Evolutionary conservation across 352 stramenopile species (phyloP).

Genomic region (Pythium guiyangense): DNA sequence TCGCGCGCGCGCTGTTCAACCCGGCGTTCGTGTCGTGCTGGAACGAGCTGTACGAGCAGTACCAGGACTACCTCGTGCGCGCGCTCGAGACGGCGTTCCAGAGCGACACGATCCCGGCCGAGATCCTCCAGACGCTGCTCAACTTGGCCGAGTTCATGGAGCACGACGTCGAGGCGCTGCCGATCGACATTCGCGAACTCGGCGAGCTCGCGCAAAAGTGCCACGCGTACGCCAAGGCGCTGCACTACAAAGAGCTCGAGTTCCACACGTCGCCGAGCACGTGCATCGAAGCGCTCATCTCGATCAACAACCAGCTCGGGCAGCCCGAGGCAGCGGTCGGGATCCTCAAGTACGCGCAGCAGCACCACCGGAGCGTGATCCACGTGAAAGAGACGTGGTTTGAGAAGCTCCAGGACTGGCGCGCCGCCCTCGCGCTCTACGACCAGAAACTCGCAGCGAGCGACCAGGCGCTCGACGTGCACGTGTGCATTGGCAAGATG

Average conservation of each 20-base stretch:
- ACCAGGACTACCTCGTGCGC: conserved; percentile 90
- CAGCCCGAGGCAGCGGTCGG: conserved; percentile 94
- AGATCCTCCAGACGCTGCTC: conserved; percentile 96
- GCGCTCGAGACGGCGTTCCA: conserved; percentile 94
- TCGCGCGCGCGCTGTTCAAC: conserved; percentile 97
- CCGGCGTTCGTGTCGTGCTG: conserved; percentile 99
- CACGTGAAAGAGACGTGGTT: conserved; percentile 95
- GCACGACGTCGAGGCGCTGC: conserved; percentile 94
- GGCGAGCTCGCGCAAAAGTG: conserved; percentile 94
- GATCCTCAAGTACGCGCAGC: conserved; percentile 93
- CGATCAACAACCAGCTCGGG: conserved; percentile 98
- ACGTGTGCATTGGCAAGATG: conserved; percentile 96
- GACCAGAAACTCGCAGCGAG: conserved; percentile 68
- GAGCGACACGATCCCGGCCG: conserved; percentile 88
- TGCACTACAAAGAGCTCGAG: conserved; percentile 97
- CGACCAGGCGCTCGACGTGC: conserved; percentile 58
- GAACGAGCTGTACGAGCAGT: conserved; percentile 94
- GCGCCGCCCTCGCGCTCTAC: conserved; percentile 93
- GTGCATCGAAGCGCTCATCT: conserved; percentile 98
- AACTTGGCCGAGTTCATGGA: conserved; percentile 99
- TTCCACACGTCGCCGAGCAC: conserved; percentile 89
- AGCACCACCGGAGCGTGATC: conserved; percentile 79
- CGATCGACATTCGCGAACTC: conserved; percentile 95
- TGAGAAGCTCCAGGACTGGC: conserved; percentile 97
- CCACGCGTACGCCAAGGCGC: conserved; percentile 95